Evolutionary conservation across 176 grass and related monocot genomes (phyloP).

Genomic region (Olyra latifolia): DNA sequence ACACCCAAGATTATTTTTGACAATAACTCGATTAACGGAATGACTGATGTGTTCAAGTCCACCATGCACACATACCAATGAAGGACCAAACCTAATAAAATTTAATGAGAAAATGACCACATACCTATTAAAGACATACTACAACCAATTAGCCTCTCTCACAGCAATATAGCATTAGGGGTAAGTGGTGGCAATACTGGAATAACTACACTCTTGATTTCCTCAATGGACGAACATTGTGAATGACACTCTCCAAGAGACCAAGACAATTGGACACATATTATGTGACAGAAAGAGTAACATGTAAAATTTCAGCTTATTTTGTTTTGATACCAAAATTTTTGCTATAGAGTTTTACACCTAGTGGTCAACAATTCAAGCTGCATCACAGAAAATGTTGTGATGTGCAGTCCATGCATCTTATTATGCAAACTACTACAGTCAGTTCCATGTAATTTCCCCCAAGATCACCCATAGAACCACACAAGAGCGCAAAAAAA

Average conservation of each 20-base stretch:
- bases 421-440: not conserved
- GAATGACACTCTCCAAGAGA: no score
- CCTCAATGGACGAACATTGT: not conserved
- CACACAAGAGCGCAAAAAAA: not conserved
- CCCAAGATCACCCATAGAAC: not conserved
- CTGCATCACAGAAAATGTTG: constrained; percentile 12
- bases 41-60: not conserved
- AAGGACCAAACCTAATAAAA: not conserved
- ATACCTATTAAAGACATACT: not conserved
- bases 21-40: not conserved
- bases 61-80: not conserved
- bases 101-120: no score
- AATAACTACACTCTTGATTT: not conserved
- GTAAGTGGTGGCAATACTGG: not conserved
- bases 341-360: not conserved
- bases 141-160: not conserved
- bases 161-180: not conserved
- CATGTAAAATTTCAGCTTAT: constrained; percentile 6
- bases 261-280: not conserved
- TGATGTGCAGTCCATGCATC: not conserved
- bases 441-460: not conserved
- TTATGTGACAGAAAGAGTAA: not conserved
- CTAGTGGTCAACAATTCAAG: not conserved
- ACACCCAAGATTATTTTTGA: constrained; percentile 8
- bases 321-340: not conserved